Base-by-base conservation (phyloP, 495 filamentous ascomycete species). In the Penicillium manginii region DNA sequence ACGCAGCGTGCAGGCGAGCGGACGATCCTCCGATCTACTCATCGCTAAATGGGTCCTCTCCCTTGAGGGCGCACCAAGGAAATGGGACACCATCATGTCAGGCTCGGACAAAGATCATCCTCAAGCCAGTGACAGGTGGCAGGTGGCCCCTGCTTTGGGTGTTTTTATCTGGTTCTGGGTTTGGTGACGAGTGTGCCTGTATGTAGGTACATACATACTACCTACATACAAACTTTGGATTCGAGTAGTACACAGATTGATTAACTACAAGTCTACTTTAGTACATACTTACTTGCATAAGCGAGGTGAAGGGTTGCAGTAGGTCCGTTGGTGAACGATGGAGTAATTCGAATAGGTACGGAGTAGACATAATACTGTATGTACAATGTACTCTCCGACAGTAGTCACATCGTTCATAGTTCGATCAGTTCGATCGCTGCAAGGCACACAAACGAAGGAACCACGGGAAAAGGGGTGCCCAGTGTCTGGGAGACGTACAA, bases 51-150 rank as follows among this genome's bases (percentile, higher is more conserved):
- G 45, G 45, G 21, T n/a, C 45, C 11, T 12, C 26, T 23, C 19
- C 18, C 18, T 22, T 8, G 18, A 11, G 10, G 45, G 22, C 18
- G 45, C 45, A 14, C 21, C 45, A 49, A 50, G 26, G 33, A 55
- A 26, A 52, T 45, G 39, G 40, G 43, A 50, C 33, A 43, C 43
- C 45, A 56, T 59, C 51, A 61, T 52, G 62, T 61, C 58, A 65
- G 58, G 37, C 9, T 43, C 47, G 40, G 40, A 21, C 40, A 48
- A 48, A 37, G 58, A 58, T 65, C 58, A 58, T 23, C 55, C 53
- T 54, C 43, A 63, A 46, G 45, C 31, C 50, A 50, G 57, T 70
- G 67, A 70, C 67, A 67, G 67, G 54, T 67, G 67, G 64, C 67
- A 65, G 61, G 64, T 70, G 67, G 67, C 48, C 64, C 62, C 47